Evolutionary conservation across 805 yeast species (phyloP), one percentile per base, ranked within the genome.

Genomic region (Zygosaccharomyces pseudorouxii): DNA sequence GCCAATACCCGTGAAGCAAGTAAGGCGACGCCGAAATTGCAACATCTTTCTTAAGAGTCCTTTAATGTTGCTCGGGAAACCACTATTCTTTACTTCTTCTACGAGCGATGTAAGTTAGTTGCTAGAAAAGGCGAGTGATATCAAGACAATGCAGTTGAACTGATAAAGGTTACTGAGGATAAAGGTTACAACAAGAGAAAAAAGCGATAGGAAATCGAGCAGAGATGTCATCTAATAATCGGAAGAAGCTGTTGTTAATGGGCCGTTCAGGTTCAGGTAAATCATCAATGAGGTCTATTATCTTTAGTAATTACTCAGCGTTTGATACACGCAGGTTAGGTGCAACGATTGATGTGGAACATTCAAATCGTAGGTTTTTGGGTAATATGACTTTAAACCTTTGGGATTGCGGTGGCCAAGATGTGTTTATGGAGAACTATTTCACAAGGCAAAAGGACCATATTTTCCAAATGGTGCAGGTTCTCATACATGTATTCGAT

Each of bases 401-500:
- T 19, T 90, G 98, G 98, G 99, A 93, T 67, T 93, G 99, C 70
- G 99, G 98, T 60, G 96, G 96, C 3, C 99, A 93, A 65, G 97
- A 93, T 66, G 89, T 86, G 2, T 93, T 90, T 57, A 90, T 93
- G 88, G 97, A 92, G 62, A 89, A 88, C 66, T 93, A 93, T 64
- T 82, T 88, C 61, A 80, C 90, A 3, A 83, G 87, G 47, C 95
- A 89, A 54, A 81, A 88, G 51, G 96, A 86, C 64, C 96, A 90
- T 62, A 89, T 92, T 39, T 92, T 92, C 72, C 86, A 89, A 60
- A 88, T 89, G 85, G 96, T 90, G 19, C 97, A 93, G 62, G 97
- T 95, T 10, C 75, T 93, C 31, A 92, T 93, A 51, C 95, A 90
- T 68, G 98, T 93, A 12, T 93, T 93, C 67, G 99, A 93, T 57